Evolutionary conservation across 1,139 yeast species (phyloP), one percentile per base, ranked within the genome.

Genomic region (Zygosaccharomyces sapae): DNA sequence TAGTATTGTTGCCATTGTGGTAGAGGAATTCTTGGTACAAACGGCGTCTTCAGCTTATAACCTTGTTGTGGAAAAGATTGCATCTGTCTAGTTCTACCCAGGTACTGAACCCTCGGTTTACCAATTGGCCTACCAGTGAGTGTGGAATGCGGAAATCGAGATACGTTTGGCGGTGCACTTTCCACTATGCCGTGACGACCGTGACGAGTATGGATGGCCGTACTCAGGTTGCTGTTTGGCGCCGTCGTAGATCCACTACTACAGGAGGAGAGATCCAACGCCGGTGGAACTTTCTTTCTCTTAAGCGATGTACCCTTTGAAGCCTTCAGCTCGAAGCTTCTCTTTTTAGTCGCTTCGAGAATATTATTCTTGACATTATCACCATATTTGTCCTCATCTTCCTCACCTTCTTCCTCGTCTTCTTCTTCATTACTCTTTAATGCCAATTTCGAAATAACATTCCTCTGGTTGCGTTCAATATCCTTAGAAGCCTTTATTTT

Each of bases 381-480:
- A 30, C 13, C 22, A 12, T 18, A 37, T n/a, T 27, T 33, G 18
- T 44, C 43, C 20, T 46, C 38, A 25, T 38, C 20, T 36, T 45
- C 38, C 40, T 50, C 36, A 27, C 47, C 35, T 41, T 50, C 40
- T 41, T 54, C 42, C 43, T 31, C 48, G 1, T 35, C 42, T 41
- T 49, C 52, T 43, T 38, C 48, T 22, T 33, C 40, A 33, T 48
- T 50, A 36, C 44, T 46, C 39, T 43, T 53, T 53, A 24, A 66
- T 67, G 48, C 66, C 59, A 45, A 61, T 52, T 49, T 57, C 55
- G 48, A 41, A 33, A 51, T 49, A 24, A 45, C 48, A 9, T 39
- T 41, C 37, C 70, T 62, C 56, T 70, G 74, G 47, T 63, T 61
- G 43, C 62, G 60, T 45, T 68, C 71, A 18, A 70, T 67, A 42